Conservation (phyloP, 2,329 filamentous ascomycete species). For the Penicillium frequentans region DNA sequence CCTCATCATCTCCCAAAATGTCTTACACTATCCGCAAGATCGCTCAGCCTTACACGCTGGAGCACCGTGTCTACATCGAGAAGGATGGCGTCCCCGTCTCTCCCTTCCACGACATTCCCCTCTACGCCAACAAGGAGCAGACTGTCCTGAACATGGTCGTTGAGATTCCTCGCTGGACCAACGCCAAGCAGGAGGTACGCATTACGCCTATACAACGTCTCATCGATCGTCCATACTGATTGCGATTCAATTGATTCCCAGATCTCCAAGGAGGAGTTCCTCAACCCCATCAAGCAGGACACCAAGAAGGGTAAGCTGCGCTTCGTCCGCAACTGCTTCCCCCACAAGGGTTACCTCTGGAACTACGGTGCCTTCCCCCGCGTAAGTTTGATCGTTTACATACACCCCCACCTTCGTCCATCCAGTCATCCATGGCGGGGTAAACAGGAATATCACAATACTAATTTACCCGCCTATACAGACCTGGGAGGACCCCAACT, state of each 20-base stretch:
- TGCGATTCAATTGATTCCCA: slow-evolving; percentile 39
- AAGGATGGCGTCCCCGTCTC: slow-evolving; percentile 93
- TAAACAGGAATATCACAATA: background rate
- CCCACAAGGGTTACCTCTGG: slow-evolving; percentile 99
- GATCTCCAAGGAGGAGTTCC: slow-evolving; percentile 98
- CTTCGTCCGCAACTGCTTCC: slow-evolving; percentile 99
- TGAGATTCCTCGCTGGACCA: slow-evolving; percentile 99
- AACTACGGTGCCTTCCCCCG: slow-evolving; percentile 99
- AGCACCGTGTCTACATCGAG: slow-evolving; percentile 97
- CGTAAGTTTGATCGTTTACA: slow-evolving; percentile 54
- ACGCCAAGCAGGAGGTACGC: slow-evolving; percentile 96
- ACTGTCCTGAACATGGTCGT: slow-evolving; percentile 98
- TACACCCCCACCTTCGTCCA: background rate
- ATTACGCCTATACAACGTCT: background rate
- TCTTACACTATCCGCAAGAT: slow-evolving; percentile 81
- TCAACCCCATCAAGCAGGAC: slow-evolving; percentile 99
- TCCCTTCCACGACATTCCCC: slow-evolving; percentile 96
- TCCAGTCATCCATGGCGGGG: slow-evolving; percentile 4
- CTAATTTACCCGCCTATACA: slow-evolving; percentile 37
- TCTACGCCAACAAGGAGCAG: slow-evolving; percentile 95
- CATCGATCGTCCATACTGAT: slow-evolving; percentile 17
- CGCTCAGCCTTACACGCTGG: slow-evolving; percentile 85
- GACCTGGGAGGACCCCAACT: slow-evolving; percentile 99
- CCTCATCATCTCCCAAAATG: slow-evolving; percentile 40
- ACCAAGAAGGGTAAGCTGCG: slow-evolving; percentile 99